phyloP scores from a whole-genome alignment of 2,329 filamentous ascomycete genomes.

The Colletotrichum sublineola region DNA sequence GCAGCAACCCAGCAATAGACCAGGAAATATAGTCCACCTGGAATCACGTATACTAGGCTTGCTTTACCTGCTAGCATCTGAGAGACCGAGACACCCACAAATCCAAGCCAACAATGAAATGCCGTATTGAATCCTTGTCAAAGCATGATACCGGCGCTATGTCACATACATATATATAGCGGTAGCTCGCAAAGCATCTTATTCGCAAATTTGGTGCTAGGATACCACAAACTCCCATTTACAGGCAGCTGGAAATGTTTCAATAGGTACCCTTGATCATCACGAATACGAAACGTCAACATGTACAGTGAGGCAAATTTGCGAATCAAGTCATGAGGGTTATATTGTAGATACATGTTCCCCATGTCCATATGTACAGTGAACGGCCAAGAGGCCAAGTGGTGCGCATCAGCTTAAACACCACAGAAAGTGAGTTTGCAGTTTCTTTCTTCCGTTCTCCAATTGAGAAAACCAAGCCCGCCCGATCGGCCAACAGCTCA shows the following conservation, averaged over 20 bases:
- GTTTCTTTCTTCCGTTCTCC: slow-evolving; percentile 23
- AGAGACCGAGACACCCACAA: background rate
- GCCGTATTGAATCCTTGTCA: background rate
- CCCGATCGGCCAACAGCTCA: background rate
- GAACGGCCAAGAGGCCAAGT: slow-evolving; percentile 35
- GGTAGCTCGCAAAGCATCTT: no score
- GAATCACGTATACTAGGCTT: background rate
- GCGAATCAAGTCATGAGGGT: slow-evolving; percentile 28
- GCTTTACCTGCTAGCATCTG: no score
- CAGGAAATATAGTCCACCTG: no score
- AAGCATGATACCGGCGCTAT: background rate
- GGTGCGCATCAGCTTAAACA: slow-evolving; percentile 38
- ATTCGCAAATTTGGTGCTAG: no score
- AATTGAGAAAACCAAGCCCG: slow-evolving; percentile 33
- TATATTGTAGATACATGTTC: slow-evolving; percentile 38
- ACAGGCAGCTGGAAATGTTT: background rate
- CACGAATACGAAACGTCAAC: no score
- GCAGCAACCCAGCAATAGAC: background rate
- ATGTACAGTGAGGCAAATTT: background rate
- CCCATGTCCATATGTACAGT: slow-evolving; percentile 38
- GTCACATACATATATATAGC: no score
- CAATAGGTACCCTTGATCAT: background rate
- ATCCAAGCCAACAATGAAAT: background rate
- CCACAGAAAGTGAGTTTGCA: slow-evolving; percentile 32
- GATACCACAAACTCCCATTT: background rate